Evolutionary conservation across 345 rosid genomes (phyloP), one percentile per base, ranked within the genome.

Genomic region (Cardiospermum halicacabum): DNA sequence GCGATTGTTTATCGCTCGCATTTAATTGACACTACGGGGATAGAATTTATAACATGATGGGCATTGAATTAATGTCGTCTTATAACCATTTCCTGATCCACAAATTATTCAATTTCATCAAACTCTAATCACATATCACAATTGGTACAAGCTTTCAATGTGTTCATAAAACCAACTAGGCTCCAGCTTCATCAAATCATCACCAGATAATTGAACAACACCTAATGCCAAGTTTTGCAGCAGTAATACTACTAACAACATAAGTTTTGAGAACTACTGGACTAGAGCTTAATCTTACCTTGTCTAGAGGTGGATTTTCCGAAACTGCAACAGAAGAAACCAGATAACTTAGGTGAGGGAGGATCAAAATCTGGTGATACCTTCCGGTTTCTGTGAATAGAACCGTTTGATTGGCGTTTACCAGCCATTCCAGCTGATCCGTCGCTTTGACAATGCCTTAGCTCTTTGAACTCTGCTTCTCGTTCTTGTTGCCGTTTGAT

Each of bases 381-480:
- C 18, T 40, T 40, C 53, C 60, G 16, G 11, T 39, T 27, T 28
- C 60, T 65, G 54, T 18, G 12, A 11, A 54, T 55, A 42, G 28
- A 25, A 24, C 21, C 15, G 9, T 22, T 34, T 39, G 51, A 22
- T n/a, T 26, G 26, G 12, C n/a, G 15, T 7, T n/a, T 26, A 18
- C 25, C 53, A 11, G 27, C 56, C 69, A 42, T 18, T 28, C 53
- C 42, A 1, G 37, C 6, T 7, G 53, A 39, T 12, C 61, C 43
- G 3, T 40, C 53, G 1, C 69, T 54, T 25, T 28, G 69, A 19
- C 61, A 39, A 5, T 65, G 60, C 61, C 69, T 65, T 26, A 55
- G 60, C 53, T 19, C 54, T 42, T 13, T 11, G 9, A 22, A 19
- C 8, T 64, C 51, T 1, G 27, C 32, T 25, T 27, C 21, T 12